Conservation (phyloP, 208 protist species). For the Lotmaria passim region DNA sequence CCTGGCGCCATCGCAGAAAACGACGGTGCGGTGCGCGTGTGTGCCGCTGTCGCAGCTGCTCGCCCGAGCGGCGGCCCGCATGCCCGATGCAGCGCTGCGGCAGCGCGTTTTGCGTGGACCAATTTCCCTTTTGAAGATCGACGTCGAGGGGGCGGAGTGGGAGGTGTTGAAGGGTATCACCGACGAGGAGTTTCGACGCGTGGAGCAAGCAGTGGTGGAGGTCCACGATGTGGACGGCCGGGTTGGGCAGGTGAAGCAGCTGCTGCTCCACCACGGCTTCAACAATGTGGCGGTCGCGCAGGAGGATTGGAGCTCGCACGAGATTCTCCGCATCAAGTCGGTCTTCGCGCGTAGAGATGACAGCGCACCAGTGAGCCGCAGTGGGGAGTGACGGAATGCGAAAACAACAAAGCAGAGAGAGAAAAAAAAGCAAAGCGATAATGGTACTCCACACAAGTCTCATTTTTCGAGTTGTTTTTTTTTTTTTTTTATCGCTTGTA, state of each 20-base stretch:
- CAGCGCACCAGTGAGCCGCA: neutral
- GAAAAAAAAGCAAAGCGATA: slow-evolving; percentile 4
- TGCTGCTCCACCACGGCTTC: slow-evolving; percentile 39
- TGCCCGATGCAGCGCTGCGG: slow-evolving; percentile 6
- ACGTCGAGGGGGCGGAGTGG: slow-evolving; percentile 54
- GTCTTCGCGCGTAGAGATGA: slow-evolving; percentile 24
- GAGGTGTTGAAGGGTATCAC: slow-evolving; percentile 44
- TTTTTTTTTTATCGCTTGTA: neutral
- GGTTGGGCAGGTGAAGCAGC: slow-evolving; percentile 18
- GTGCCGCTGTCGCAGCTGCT: slow-evolving; percentile 32
- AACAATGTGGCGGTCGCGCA: slow-evolving; percentile 20
- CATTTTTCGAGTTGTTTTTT: neutral
- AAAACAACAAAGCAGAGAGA: neutral
- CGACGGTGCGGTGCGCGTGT: slow-evolving; percentile 18
- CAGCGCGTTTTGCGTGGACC: slow-evolving; percentile 6
- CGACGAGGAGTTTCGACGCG: slow-evolving; percentile 30
- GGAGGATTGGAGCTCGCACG: slow-evolving; percentile 36
- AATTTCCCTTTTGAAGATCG: slow-evolving; percentile 54
- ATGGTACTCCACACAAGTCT: neutral
- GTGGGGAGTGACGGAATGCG: neutral
- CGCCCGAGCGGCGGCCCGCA: neutral
- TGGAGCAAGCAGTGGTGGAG: slow-evolving; percentile 50
- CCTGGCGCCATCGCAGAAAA: slow-evolving; percentile 13
- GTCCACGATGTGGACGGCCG: slow-evolving; percentile 49
- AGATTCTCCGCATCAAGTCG: slow-evolving; percentile 31